Conservation (phyloP, 2,329 filamentous ascomycete species). For the Pyricularia pennisetigena region DNA sequence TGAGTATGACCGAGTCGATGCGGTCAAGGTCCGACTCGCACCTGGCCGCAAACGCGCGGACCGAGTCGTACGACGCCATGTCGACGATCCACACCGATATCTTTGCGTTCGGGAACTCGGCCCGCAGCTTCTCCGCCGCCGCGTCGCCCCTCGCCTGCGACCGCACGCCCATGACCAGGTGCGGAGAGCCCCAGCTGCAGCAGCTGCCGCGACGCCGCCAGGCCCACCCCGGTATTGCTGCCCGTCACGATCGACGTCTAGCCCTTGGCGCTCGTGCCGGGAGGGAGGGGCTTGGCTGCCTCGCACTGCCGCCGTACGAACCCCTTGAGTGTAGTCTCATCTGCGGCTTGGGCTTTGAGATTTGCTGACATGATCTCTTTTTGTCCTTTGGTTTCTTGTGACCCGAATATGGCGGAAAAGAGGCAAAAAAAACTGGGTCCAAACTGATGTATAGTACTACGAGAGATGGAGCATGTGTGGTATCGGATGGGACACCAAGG, state of each 20-base stretch:
- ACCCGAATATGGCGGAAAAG: no score
- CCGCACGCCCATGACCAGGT: slow-evolving; percentile 10
- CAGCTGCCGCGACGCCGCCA: slow-evolving; percentile 8
- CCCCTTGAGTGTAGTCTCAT: neutral
- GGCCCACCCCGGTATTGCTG: slow-evolving; percentile 9
- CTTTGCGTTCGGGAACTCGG: slow-evolving; percentile 1
- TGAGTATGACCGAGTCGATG: slow-evolving; percentile 5
- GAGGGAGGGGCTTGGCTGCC: neutral
- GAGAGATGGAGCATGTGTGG: no score
- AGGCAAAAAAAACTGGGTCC: no score
- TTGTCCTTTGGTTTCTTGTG: neutral
- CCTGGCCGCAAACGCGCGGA: slow-evolving; percentile 5
- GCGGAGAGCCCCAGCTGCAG: slow-evolving; percentile 6
- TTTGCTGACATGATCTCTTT: neutral
- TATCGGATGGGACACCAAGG: no score
- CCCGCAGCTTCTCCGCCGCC: slow-evolving; percentile 7
- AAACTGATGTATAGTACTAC: no score
- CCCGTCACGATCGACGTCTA: slow-evolving; percentile 12
- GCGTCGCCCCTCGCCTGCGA: slow-evolving; percentile 8
- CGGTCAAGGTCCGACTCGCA: neutral
- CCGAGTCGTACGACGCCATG: slow-evolving; percentile 7
- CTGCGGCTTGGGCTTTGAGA: neutral
- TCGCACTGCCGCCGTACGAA: neutral
- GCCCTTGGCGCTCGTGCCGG: slow-evolving; percentile 7
- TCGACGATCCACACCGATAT: slow-evolving; percentile 8